A percentile compares a stretch with the other conserved stretches of the same genome.
phyloP scores from a whole-genome alignment of 805 yeast genomes.

The Millerozyma miso region DNA sequence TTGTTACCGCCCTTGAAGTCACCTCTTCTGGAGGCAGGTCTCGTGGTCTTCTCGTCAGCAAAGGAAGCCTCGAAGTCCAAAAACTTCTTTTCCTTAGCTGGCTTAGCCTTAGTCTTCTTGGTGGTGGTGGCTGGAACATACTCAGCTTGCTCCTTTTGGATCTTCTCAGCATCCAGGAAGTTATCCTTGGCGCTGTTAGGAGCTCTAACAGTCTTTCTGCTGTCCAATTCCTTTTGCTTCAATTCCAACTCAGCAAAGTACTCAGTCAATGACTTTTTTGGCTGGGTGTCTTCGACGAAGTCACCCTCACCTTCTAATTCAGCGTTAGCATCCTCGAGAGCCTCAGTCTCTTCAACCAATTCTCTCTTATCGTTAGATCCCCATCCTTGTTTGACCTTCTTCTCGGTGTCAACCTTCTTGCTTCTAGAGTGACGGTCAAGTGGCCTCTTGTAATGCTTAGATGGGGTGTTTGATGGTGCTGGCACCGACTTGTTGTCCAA shows the following conservation, averaged over 20 bases:
- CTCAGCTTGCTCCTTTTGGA: constrained; percentile 62
- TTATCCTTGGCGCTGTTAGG: constrained; percentile 59
- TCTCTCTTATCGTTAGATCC: constrained; percentile 61
- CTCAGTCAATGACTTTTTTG: constrained; percentile 73
- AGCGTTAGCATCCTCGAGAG: constrained; percentile 35
- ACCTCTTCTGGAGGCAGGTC: constrained; percentile 22
- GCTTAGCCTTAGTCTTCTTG: constrained; percentile 70
- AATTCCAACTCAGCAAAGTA: constrained; percentile 69
- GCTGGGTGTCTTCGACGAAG: constrained; percentile 45
- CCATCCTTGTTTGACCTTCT: constrained; percentile 84
- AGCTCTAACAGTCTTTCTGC: constrained; percentile 36
- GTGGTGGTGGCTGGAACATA: constrained; percentile 56
- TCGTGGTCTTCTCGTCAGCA: constrained; percentile 48
- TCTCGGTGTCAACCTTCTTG: constrained; percentile 78
- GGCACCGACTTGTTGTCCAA: constrained; percentile 67
- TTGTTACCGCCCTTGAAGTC: constrained; percentile 25
- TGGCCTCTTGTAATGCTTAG: constrained; percentile 54
- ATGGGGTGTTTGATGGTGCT: constrained; percentile 49
- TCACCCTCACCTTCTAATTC: constrained; percentile 40
- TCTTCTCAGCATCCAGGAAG: constrained; percentile 49
- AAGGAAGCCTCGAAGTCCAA: constrained; percentile 73
- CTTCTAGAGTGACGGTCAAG: constrained; percentile 85
- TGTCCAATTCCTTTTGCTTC: constrained; percentile 38
- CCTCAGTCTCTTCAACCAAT: constrained; percentile 62
- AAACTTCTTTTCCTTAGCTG: constrained; percentile 74